Conservation (phyloP, 805 yeast species). For the Metschnikowia aberdeeniae region DNA sequence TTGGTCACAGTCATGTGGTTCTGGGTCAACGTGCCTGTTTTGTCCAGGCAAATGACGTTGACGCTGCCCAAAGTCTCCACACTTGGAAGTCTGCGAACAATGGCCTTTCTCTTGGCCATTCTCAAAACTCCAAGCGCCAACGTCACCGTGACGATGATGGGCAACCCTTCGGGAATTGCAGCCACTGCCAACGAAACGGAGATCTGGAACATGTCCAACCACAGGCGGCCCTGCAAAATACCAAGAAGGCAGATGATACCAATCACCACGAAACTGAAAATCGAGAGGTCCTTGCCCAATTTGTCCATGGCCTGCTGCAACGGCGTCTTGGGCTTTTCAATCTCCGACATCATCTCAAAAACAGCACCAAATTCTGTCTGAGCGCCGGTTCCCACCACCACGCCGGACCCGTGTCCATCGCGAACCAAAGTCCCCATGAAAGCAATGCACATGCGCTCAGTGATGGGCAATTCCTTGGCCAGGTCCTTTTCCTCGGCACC, state of each 20-base stretch:
- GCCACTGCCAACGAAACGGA: conserved; percentile 98
- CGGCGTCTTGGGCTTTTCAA: conserved; percentile 98
- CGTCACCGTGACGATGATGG: conserved; percentile 96
- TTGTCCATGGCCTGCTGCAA: conserved; percentile 93
- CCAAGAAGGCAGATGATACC: conserved; percentile 92
- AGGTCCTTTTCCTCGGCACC: conserved; percentile 9
- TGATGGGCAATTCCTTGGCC: conserved; percentile 47
- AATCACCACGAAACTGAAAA: conserved; percentile 80
- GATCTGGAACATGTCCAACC: conserved; percentile 98
- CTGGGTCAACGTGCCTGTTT: conserved; percentile 86
- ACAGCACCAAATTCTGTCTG: conserved; percentile 93
- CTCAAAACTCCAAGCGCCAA: conserved; percentile 92
- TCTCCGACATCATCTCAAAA: conserved; percentile 90
- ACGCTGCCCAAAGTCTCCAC: conserved; percentile 95
- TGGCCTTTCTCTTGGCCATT: conserved; percentile 94
- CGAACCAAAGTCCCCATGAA: conserved; percentile 97
- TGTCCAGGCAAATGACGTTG: conserved; percentile 88
- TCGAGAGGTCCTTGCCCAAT: conserved; percentile 84
- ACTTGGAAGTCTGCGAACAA: conserved; percentile 88
- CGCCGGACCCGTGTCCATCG: conserved; percentile 92
- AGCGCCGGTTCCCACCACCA: conserved; percentile 86
- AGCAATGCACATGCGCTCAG: conserved; percentile 74
- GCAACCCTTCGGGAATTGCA: conserved; percentile 98
- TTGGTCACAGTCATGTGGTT: conserved; percentile 88
- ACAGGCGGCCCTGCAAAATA: conserved; percentile 82